Percentiles rank a stretch among this genome's conserved stretches.
These are phyloP conservation scores for Trypanosomatidae sp. DNA, from an alignment of 208 protist genomes.

Conservation along the genomic window DNA sequence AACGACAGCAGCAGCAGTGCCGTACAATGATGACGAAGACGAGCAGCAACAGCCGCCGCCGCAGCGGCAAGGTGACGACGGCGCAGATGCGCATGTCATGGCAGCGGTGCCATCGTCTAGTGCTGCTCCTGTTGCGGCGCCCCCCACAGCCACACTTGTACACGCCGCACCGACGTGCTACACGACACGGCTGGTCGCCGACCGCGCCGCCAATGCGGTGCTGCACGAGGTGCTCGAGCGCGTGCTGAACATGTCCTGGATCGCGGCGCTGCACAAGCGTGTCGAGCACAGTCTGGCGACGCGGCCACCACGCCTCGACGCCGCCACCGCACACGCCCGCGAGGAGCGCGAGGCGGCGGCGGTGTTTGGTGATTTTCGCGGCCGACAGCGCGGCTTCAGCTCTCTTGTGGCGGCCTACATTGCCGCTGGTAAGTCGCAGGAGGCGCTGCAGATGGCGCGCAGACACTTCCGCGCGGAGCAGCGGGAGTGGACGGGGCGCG, in stretches of 20 bases:
- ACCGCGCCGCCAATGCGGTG: too few species aligned
- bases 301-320: slow-evolving; percentile 26
- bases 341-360: slow-evolving; percentile 38
- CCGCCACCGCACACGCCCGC: slow-evolving; percentile 19
- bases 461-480: slow-evolving; percentile 66
- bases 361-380: slow-evolving; percentile 29
- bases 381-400: slow-evolving; percentile 43
- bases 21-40: too few species aligned
- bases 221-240: slow-evolving; percentile 18
- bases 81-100: too few species aligned
- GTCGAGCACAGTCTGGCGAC: slow-evolving; percentile 50
- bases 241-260: slow-evolving; percentile 55
- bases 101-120: too few species aligned
- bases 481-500: slow-evolving; percentile 36
- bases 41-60: too few species aligned
- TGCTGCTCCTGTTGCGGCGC: too few species aligned
- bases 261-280: slow-evolving; percentile 54
- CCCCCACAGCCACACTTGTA: too few species aligned
- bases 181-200: too few species aligned
- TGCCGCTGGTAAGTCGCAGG: slow-evolving; percentile 34
- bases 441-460: slow-evolving; percentile 31
- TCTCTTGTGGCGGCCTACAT: slow-evolving; percentile 46
- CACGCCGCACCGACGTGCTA: too few species aligned
- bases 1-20: too few species aligned
- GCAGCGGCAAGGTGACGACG: too few species aligned